These are phyloP conservation scores for Stephanodiscus triporus DNA, from an alignment of 108 stramenopile genomes.

Conservation along the genomic window DNA sequence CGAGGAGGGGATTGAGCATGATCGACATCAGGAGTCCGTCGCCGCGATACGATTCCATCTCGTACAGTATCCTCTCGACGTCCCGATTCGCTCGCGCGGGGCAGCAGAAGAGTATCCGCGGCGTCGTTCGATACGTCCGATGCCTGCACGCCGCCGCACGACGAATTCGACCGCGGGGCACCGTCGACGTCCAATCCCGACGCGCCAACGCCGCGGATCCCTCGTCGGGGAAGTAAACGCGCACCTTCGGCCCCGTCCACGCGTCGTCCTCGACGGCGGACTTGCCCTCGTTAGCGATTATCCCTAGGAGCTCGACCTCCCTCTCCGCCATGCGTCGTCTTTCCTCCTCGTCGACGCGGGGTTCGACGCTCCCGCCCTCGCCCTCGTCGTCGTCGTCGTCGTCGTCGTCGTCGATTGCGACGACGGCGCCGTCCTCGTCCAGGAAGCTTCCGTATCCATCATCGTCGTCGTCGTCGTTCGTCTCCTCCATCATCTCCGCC, in stretches of 20 bases:
- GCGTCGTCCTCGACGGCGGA: constrained; percentile 30
- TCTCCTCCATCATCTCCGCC: constrained; percentile 10
- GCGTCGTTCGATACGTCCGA: constrained; percentile 60
- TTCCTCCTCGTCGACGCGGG: not conserved
- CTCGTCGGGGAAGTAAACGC: constrained; percentile 93
- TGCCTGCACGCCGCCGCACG: constrained; percentile 70
- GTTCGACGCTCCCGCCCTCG: constrained; percentile 29
- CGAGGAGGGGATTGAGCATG: constrained; percentile 89
- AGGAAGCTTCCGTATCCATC: not conserved
- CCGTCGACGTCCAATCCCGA: constrained; percentile 77
- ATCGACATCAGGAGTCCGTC: constrained; percentile 64
- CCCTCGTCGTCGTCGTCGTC: constrained; percentile 26
- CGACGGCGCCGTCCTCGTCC: constrained; percentile 24
- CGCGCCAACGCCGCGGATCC: constrained; percentile 91
- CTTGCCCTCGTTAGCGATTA: constrained; percentile 59
- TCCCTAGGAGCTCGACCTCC: constrained; percentile 43
- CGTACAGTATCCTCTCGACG: constrained; percentile 63
- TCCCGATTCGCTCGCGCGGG: constrained; percentile 78
- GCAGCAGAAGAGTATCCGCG: constrained; percentile 78
- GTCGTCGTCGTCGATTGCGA: constrained; percentile 31
- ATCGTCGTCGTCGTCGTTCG: constrained; percentile 24
- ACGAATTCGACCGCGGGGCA: constrained; percentile 71
- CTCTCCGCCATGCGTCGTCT: constrained; percentile 14
- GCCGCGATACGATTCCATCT: constrained; percentile 44
- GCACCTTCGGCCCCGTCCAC: constrained; percentile 63